phyloP scores from a whole-genome alignment of 2,329 filamentous ascomycete species.

The Botrytis squamosa region DNA sequence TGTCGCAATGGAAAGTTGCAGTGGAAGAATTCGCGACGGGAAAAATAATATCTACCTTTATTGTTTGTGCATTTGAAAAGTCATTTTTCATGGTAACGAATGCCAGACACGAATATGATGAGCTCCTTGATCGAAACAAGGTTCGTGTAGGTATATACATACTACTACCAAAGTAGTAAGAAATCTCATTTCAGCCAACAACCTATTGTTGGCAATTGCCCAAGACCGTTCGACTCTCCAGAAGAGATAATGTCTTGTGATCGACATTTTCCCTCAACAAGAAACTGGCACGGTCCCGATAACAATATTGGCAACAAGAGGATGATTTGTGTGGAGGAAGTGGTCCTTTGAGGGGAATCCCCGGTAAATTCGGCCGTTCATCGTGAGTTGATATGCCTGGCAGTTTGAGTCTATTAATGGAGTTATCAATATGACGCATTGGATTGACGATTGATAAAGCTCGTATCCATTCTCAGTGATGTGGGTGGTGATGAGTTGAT shows the following conservation, averaged over 20 bases:
- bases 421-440: slow-evolving; percentile 7
- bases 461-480: slow-evolving; percentile 10
- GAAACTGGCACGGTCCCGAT: slow-evolving; percentile 4
- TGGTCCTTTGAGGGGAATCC: slow-evolving; percentile 1
- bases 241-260: slow-evolving; percentile 17
- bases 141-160: slow-evolving; percentile 2
- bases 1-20: background rate
- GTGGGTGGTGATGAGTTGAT: background rate
- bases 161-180: slow-evolving; percentile 13
- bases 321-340: background rate
- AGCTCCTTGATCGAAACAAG: background rate
- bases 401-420: slow-evolving; percentile 2
- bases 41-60: background rate
- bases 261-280: slow-evolving; percentile 1
- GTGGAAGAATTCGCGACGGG: background rate
- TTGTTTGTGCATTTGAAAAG: background rate
- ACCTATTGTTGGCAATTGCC: background rate
- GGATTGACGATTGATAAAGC: background rate
- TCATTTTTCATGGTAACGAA: background rate
- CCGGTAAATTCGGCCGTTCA: background rate
- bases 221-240: background rate
- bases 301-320: slow-evolving; percentile 9
- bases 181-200: background rate
- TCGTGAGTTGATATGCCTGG: background rate
- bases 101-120: background rate